A percentile compares a stretch with the other conserved stretches of the same genome.
These are phyloP conservation scores for Trichoderma lentiforme DNA, from an alignment of 2,329 filamentous ascomycete species.

Conservation along the genomic window DNA sequence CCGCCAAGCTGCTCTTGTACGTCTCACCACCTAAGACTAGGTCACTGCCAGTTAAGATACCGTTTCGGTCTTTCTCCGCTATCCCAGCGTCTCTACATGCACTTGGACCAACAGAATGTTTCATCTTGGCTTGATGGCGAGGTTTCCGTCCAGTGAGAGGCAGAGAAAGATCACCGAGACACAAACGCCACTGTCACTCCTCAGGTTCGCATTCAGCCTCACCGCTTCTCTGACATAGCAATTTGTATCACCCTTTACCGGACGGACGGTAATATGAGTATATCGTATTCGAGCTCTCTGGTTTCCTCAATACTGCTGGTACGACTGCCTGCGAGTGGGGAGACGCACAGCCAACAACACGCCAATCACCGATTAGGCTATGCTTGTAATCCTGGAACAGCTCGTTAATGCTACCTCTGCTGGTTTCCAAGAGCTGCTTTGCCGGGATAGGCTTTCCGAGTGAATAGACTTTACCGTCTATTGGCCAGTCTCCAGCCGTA, in stretches of 20 bases:
- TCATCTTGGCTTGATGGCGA: background rate
- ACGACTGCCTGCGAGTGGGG: background rate
- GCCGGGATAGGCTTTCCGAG: background rate
- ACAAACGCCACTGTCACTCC: background rate
- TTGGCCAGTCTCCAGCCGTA: background rate
- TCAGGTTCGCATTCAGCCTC: background rate
- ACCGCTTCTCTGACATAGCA: background rate
- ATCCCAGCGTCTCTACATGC: too few relatives aligned
- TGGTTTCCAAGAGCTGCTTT: background rate
- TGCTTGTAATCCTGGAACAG: background rate
- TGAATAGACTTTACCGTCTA: background rate
- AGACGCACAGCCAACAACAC: background rate
- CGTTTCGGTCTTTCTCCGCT: background rate
- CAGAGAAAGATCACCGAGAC: background rate
- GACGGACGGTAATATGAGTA: background rate
- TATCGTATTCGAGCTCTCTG: background rate
- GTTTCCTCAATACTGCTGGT: background rate
- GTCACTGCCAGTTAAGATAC: background rate
- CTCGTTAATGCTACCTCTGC: background rate
- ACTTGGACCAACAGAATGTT: background rate
- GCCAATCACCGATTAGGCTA: background rate
- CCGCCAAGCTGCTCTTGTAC: background rate
- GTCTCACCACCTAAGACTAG: background rate
- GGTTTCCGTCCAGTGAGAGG: background rate
- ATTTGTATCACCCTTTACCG: background rate